Evolutionary conservation across 23 red algal genomes (phyloP).

Genomic region (Chondrus crispus): DNA sequence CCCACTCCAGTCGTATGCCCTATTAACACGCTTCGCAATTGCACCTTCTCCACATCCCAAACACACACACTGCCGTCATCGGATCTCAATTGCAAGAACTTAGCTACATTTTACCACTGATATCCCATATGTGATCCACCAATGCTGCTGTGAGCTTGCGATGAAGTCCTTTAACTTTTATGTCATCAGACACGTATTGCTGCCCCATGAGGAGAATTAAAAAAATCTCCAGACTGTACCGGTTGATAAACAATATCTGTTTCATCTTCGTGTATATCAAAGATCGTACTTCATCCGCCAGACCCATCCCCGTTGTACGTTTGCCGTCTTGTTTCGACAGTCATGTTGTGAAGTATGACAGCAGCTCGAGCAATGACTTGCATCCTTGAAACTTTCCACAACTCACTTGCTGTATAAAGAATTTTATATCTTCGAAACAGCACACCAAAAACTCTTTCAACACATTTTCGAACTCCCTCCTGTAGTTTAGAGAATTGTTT

Average conservation of each 20-base stretch:
- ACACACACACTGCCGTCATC: neutral
- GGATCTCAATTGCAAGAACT: neutral
- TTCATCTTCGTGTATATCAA: neutral
- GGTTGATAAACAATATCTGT: neutral
- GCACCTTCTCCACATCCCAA: too few relatives aligned
- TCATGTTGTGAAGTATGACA: conserved; percentile 35
- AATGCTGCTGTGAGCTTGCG: neutral
- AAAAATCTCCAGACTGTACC: too few relatives aligned
- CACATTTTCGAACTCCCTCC: conserved; percentile 2
- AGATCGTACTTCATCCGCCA: neutral
- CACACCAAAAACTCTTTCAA: neutral
- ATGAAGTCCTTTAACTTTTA: neutral
- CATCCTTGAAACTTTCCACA: neutral
- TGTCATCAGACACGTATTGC: neutral
- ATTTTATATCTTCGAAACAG: neutral
- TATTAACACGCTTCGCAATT: too few relatives aligned
- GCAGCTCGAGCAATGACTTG: neutral
- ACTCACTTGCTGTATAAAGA: conserved; percentile 1
- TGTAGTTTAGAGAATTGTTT: neutral
- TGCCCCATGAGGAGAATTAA: too few relatives aligned
- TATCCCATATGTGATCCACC: neutral
- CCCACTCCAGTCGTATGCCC: conserved; percentile 56
- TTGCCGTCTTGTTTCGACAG: neutral
- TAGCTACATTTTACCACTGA: neutral
- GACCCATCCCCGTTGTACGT: neutral